Percentiles rank a stretch among this genome's conserved stretches.
Conservation (phyloP, 768 basidiomycete species). For the Trametes maxima region DNA sequence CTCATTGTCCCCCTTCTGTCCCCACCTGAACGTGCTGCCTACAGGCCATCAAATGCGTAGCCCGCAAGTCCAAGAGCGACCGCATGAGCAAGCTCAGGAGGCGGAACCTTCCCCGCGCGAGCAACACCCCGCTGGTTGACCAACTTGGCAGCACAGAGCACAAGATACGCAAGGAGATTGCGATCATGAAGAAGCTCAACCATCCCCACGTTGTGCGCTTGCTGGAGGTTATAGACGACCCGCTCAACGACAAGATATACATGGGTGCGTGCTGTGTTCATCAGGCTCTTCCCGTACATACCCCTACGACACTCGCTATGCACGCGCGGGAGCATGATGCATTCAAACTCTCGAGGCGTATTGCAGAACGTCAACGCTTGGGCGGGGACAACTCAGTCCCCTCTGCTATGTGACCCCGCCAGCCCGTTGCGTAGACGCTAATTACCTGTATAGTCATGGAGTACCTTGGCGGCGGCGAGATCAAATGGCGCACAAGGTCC, state of each 20-base stretch:
- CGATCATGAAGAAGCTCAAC: slow-evolving; percentile 96
- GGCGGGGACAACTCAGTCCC: not conserved
- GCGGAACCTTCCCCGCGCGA: slow-evolving; percentile 45
- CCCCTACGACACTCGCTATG: slow-evolving; percentile 1
- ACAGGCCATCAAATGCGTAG: slow-evolving; percentile 81
- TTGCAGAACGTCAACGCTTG: not conserved
- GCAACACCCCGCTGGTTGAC: slow-evolving; percentile 63
- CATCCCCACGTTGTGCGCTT: slow-evolving; percentile 90
- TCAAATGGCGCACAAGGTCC: slow-evolving; percentile 77
- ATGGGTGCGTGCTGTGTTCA: slow-evolving; percentile 66
- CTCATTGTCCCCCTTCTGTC: not conserved
- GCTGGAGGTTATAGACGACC: slow-evolving; percentile 94
- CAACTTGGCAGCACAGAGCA: slow-evolving; percentile 72
- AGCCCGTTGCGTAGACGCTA: slow-evolving; percentile 19
- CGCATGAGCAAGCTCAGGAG: slow-evolving; percentile 52
- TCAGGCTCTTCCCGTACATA: slow-evolving; percentile 1
- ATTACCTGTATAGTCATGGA: slow-evolving; percentile 75
- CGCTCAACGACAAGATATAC: slow-evolving; percentile 83
- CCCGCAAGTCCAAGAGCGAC: slow-evolving; percentile 70
- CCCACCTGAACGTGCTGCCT: not conserved
- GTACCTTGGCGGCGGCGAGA: slow-evolving; percentile 92
- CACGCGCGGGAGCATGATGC: not conserved
- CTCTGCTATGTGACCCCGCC: slow-evolving; percentile 12
- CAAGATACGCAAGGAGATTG: slow-evolving; percentile 92
- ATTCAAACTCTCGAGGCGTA: slow-evolving; percentile 5